Evolutionary conservation across 2,329 filamentous ascomycete species (phyloP).

Genomic region (Trichophaea hybrida): DNA sequence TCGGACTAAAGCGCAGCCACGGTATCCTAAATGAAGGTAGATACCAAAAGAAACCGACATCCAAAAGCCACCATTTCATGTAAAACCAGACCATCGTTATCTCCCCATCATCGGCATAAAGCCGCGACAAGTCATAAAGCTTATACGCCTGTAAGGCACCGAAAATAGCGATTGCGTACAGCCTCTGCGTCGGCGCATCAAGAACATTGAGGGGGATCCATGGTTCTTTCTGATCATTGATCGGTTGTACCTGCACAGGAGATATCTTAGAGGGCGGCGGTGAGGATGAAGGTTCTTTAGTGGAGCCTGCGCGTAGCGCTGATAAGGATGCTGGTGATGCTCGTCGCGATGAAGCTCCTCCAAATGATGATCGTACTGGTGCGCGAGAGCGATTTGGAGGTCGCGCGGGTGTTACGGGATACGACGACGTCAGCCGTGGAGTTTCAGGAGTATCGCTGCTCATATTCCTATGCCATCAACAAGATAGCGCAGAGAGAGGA

Average conservation of each 20-base stretch:
- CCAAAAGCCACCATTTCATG: slow-evolving; percentile 82
- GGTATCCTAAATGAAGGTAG: slow-evolving; percentile 81
- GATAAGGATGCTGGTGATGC: neutral
- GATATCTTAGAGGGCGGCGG: slow-evolving; percentile 1
- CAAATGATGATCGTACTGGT: neutral
- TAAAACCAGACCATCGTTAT: slow-evolving; percentile 54
- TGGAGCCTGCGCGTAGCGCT: neutral
- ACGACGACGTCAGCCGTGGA: slow-evolving; percentile 17
- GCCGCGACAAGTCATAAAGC: slow-evolving; percentile 49
- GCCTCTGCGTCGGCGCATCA: slow-evolving; percentile 79
- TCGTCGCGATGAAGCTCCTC: slow-evolving; percentile 6
- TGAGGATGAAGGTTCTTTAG: slow-evolving; percentile 5
- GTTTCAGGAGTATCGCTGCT: slow-evolving; percentile 6
- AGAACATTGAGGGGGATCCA: slow-evolving; percentile 68
- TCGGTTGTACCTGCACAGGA: slow-evolving; percentile 6
- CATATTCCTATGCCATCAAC: slow-evolving; percentile 1
- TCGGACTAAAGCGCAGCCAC: slow-evolving; percentile 66
- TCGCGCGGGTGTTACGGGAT: slow-evolving; percentile 13
- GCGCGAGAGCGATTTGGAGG: neutral
- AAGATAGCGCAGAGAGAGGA: neutral
- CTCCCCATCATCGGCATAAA: slow-evolving; percentile 50
- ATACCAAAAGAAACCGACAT: slow-evolving; percentile 74
- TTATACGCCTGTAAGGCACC: slow-evolving; percentile 63
- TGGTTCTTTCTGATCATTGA: slow-evolving; percentile 34
- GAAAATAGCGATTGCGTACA: slow-evolving; percentile 76